phyloP scores from a whole-genome alignment of 257 asterid species.

The Penstemon newberryi region DNA sequence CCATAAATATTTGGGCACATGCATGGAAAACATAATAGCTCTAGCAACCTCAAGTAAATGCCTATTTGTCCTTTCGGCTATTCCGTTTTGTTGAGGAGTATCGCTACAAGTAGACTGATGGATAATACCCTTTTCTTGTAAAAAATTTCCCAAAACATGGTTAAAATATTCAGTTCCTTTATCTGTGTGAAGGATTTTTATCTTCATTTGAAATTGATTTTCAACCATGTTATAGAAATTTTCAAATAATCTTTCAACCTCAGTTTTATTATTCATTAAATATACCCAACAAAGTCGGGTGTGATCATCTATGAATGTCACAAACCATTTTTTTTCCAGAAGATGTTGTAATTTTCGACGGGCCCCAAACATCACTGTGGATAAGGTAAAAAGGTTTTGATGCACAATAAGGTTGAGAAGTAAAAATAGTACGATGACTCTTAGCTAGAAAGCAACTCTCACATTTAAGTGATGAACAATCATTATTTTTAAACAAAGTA shows the following conservation, averaged over 20 bases:
- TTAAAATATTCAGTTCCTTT: not conserved
- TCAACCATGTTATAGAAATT: not conserved
- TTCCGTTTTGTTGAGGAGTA: not conserved
- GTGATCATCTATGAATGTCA: no score
- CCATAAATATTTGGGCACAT: not conserved
- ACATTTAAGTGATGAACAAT: not conserved
- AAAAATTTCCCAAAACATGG: not conserved
- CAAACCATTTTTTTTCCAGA: no score
- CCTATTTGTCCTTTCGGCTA: not conserved
- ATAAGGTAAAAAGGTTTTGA: no score
- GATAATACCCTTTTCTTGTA: not conserved
- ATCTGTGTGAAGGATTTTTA: not conserved
- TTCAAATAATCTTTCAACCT: not conserved
- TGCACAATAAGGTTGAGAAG: no score
- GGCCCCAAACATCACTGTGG: no score
- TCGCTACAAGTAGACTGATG: not conserved
- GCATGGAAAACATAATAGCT: not conserved
- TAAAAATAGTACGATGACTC: no score
- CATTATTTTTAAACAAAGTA: not conserved
- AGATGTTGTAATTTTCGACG: no score
- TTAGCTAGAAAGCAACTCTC: no score
- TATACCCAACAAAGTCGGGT: constrained; percentile 1
- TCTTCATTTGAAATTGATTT: not conserved
- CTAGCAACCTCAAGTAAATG: not conserved
- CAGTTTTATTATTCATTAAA: not conserved